Base-by-base conservation (phyloP, 2,329 filamentous ascomycete genomes). In the Xylaria sp. region DNA sequence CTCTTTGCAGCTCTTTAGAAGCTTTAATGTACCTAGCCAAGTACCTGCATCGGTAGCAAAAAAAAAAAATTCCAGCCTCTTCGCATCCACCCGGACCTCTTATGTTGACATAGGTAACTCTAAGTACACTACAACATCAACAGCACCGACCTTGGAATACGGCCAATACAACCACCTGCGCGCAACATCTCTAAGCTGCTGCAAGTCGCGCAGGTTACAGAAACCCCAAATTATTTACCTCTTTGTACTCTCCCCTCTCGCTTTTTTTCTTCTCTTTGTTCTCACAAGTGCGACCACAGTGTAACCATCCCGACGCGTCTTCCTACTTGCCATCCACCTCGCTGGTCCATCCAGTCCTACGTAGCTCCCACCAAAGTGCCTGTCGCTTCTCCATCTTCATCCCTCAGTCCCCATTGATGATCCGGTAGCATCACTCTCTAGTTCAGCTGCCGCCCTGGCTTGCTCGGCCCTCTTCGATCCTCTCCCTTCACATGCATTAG, bases 391-490 rank as follows among this genome's bases (percentile, higher is more conserved):
- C 60, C 53, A 37, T 66, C 66, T 71, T 44, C 40, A 5, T 44
- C 18, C 40, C 16, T 6, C 40, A 18, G 40, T 35, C 6, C 5
- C 29, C 29, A 32, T 32, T 78, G 73, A 79, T 79, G 77, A 69
- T 67, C 74, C 71, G 75, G 70, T 76, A 78, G 72, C 73, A 65
- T 71, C 40, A 66, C 60, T 51, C 57, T 60, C 68, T 69, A 72
- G 73, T 72, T 70, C 73, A 68, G 72, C 72, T 74, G 73, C 74
- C 75, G 65, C 71, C 72, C 61, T 69, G 76, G 74, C 72, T 70
- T 71, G 51, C 47, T 68, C 65, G 65, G n/a, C 53, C 68, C 61
- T 65, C 68, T 60, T 65, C 65, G 65, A 64, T 71, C 62, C 6
- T 47, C 40, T 58, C 44, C 37, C 27, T 47, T n/a, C 44, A 18